A percentile compares a stretch with the other conserved stretches of the same genome.
phyloP scores from a whole-genome alignment of 1,139 yeast species.

The Hyphopichia fennica region DNA sequence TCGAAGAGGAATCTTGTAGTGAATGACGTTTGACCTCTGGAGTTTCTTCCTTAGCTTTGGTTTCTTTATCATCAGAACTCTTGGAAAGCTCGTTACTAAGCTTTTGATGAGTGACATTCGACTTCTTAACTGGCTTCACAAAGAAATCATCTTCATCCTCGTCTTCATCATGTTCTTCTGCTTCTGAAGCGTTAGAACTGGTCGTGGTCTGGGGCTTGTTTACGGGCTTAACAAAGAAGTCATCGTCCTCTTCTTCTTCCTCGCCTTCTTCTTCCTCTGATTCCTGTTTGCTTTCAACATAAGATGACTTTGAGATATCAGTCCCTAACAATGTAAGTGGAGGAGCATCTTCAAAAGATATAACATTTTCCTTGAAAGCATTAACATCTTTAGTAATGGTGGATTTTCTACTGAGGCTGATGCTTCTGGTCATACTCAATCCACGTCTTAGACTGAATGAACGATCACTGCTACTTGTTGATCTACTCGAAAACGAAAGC shows the following conservation, averaged over 20 bases:
- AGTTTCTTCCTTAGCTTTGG: neutral
- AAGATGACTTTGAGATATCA: conserved; percentile 29
- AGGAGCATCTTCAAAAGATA: conserved; percentile 76
- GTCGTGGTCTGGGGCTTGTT: conserved; percentile 7
- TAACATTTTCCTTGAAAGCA: conserved; percentile 64
- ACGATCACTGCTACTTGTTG: conserved; percentile 15
- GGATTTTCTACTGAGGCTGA: conserved; percentile 14
- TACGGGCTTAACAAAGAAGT: conserved; percentile 31
- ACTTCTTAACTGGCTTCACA: conserved; percentile 22
- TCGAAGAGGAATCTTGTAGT: neutral
- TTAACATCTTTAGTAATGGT: conserved; percentile 31
- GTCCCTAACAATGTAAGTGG: conserved; percentile 33
- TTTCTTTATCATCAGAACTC: too few species aligned
- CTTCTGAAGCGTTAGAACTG: neutral
- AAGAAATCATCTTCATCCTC: conserved; percentile 27
- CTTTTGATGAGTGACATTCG: neutral
- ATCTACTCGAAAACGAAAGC: conserved; percentile 14
- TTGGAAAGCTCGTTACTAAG: neutral
- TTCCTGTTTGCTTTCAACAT: conserved; percentile 38
- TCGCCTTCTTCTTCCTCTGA: conserved; percentile 1
- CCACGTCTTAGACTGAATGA: conserved; percentile 9
- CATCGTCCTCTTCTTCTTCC: conserved; percentile 24
- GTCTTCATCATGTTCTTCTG: conserved; percentile 4
- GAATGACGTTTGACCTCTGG: neutral
- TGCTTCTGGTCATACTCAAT: conserved; percentile 6